Base-by-base conservation (phyloP, 2,329 filamentous ascomycete genomes). In the Penicillium sp. region DNA sequence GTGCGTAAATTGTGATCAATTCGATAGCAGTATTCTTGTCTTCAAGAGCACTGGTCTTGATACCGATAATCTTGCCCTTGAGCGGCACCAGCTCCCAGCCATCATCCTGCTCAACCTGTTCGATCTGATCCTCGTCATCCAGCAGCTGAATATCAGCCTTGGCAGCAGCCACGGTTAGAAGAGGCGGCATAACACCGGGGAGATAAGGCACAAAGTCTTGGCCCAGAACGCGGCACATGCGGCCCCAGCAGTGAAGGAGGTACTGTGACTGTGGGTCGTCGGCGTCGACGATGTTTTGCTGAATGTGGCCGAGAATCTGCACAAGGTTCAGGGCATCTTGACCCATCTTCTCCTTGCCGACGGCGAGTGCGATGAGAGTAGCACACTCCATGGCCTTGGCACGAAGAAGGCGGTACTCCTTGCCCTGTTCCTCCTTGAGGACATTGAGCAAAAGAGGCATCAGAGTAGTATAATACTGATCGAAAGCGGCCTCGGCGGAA, bases 21-120 rank as follows among this genome's bases (percentile, higher is more conserved):
- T 99, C 94, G 64, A 99, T 97, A n/a, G 94, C 94, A 85, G 96
- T 97, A 76, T 97, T 93, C 81, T 99, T 99, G 78, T 99, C 94
- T 69, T 99, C 94, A 75, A 99, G 88, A 10, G 90, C 91, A 74
- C 91, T 96, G 8, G 94, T 99, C 79, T 93, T 92, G 79, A 99
- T 99, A 63, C 94, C 94, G 70, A 99, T 97, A 76, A 96, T 91
- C 81, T 97, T 97, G 65, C 94, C 94, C 78, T 96, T 96, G 55
- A 99, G 83, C 9, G 94, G 94, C 17, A 99, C 92, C 65, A 99
- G 83, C 75, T 99, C 94, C 94, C 94, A 99, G 43, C 93, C 93
- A 57, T 97, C 93, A 69, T 97, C 93, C 69, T 94, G 90, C 74
- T 96, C 91, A 61, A 97, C 87, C 71, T 92, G 87, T 67, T 96